Evolutionary conservation across 2,329 filamentous ascomycete species (phyloP).

Genomic region (Exophiala xenobiotica): DNA sequence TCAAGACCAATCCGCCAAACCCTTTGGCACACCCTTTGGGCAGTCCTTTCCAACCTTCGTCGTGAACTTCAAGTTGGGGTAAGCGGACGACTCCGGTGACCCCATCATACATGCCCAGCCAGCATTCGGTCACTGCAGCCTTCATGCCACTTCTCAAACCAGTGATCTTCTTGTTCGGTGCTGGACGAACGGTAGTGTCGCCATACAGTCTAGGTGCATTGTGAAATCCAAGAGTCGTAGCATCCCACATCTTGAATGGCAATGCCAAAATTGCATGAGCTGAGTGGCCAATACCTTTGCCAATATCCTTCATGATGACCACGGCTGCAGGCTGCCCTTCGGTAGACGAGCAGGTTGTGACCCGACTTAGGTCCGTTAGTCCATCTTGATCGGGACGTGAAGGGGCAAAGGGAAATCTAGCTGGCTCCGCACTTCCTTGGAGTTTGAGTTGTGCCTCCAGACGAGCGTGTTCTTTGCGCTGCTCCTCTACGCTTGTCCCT

Average conservation of each 20-base stretch:
- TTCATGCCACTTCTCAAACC: constrained; percentile 48
- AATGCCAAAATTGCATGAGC: constrained; percentile 31
- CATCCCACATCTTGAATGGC: constrained; percentile 51
- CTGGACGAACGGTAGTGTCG: constrained; percentile 48
- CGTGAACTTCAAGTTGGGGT: constrained; percentile 43
- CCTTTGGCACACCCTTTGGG: constrained; percentile 48
- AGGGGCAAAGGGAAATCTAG: constrained; percentile 8
- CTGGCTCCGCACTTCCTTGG: constrained; percentile 27
- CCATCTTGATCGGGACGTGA: neutral
- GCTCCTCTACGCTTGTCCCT: constrained; percentile 17
- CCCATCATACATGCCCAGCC: constrained; percentile 46
- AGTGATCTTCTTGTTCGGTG: constrained; percentile 40
- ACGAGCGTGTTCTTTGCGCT: constrained; percentile 14
- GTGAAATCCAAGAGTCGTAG: constrained; percentile 54
- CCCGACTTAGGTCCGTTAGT: neutral
- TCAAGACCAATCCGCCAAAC: constrained; percentile 46
- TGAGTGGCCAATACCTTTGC: constrained; percentile 28
- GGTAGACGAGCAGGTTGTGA: constrained; percentile 13
- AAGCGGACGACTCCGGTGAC: constrained; percentile 46
- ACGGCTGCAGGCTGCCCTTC: constrained; percentile 10
- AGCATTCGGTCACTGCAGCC: constrained; percentile 47
- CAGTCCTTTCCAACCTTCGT: constrained; percentile 43
- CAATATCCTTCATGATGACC: constrained; percentile 25
- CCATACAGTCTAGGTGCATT: constrained; percentile 55
- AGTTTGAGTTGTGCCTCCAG: constrained; percentile 19